Percentiles rank a stretch among this genome's conserved stretches.
Evolutionary conservation across 768 basidiomycete species (phyloP).

Genomic region (Termitomyces sp.): DNA sequence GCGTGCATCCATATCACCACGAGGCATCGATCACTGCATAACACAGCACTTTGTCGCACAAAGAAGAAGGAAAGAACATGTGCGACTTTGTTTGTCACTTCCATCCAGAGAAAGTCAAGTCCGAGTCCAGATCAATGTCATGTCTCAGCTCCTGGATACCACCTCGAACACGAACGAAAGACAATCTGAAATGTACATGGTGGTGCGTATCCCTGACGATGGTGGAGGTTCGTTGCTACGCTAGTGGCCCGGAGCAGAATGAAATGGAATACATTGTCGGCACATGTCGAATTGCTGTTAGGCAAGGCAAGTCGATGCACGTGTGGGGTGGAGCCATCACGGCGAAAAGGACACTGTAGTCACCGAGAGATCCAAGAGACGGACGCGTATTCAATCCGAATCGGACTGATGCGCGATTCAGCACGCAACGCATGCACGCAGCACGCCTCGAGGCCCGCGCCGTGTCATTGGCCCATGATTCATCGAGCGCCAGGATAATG

Average conservation of each 20-base stretch:
- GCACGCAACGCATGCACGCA: too few species aligned
- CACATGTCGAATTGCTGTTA: too few species aligned
- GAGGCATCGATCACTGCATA: neutral
- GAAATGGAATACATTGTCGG: too few species aligned
- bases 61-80: neutral
- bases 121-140: neutral
- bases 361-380: neutral
- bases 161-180: neutral
- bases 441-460: neutral
- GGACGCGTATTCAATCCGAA: neutral
- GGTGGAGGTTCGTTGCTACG: too few species aligned
- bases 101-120: neutral
- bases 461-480: neutral
- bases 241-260: too few species aligned
- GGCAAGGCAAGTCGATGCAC: too few species aligned
- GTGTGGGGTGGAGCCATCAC: neutral
- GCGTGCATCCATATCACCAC: neutral
- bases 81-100: too few species aligned
- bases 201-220: too few species aligned
- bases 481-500: neutral
- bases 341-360: neutral
- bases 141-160: constrained; percentile 7
- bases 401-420: neutral
- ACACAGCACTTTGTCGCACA: neutral
- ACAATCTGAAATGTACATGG: too few species aligned